These are phyloP conservation scores for Xylariaceae sp. DNA, from an alignment of 2,329 filamentous ascomycete genomes.

Conservation along the genomic window DNA sequence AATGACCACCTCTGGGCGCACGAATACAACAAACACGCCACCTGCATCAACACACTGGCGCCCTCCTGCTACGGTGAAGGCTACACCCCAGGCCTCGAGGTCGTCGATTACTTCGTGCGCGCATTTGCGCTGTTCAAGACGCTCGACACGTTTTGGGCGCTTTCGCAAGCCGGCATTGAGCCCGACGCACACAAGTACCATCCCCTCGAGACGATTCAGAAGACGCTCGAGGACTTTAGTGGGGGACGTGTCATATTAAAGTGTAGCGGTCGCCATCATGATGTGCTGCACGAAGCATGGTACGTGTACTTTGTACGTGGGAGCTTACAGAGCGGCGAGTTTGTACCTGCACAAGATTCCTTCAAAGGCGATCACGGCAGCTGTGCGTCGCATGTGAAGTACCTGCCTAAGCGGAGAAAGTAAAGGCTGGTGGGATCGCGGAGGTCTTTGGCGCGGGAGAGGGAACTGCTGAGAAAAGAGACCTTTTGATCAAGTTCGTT, in stretches of 20 bases:
- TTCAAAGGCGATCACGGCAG: slow-evolving; percentile 35
- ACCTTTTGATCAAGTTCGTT: too few species aligned
- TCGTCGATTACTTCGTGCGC: slow-evolving; percentile 42
- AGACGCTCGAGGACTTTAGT: slow-evolving; percentile 38
- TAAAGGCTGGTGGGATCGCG: too few species aligned
- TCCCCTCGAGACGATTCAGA: slow-evolving; percentile 37
- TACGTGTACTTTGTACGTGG: slow-evolving; percentile 51
- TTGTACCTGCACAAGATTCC: slow-evolving; percentile 38
- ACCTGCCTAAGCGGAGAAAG: slow-evolving; percentile 33
- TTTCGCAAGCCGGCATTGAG: slow-evolving; percentile 33
- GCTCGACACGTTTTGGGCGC: slow-evolving; percentile 39
- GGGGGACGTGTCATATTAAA: slow-evolving; percentile 41
- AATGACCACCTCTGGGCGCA: slow-evolving; percentile 58
- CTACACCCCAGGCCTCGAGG: slow-evolving; percentile 37
- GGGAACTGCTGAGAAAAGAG: too few species aligned
- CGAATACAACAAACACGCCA: slow-evolving; percentile 70
- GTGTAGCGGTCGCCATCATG: slow-evolving; percentile 32
- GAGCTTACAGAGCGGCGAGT: slow-evolving; percentile 45
- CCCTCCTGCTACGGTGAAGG: slow-evolving; percentile 59
- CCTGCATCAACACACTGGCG: slow-evolving; percentile 66
- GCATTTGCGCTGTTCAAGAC: slow-evolving; percentile 37
- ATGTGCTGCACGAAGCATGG: slow-evolving; percentile 47
- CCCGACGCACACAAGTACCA: slow-evolving; percentile 33
- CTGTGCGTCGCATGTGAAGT: slow-evolving; percentile 34
- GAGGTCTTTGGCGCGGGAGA: too few species aligned